Evolutionary conservation across 345 rosid species (phyloP).

Genomic region (Sonneratia alba): DNA sequence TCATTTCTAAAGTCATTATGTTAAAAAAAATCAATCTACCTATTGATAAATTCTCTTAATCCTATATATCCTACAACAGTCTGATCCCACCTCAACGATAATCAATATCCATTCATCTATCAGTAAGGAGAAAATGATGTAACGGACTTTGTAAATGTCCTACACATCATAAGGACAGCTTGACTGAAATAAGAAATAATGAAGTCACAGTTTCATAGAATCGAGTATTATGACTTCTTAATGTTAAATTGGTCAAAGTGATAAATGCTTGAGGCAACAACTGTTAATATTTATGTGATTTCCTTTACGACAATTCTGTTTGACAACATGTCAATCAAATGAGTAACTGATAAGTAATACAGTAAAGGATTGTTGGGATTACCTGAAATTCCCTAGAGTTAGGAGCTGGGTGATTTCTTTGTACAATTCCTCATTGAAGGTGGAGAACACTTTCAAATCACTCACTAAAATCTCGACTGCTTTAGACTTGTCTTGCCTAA

Average conservation of each 20-base stretch:
- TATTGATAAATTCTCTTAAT: too few species aligned
- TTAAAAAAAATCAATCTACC: neutral
- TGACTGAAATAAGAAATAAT: neutral
- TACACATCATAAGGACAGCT: neutral
- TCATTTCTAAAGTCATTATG: neutral
- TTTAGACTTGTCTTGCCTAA: conserved; percentile 70
- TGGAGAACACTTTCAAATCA: conserved; percentile 77
- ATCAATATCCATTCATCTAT: too few species aligned
- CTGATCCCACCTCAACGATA: neutral
- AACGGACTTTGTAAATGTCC: neutral
- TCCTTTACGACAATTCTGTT: neutral
- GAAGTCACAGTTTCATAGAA: neutral
- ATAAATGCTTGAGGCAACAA: too few species aligned
- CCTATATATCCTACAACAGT: neutral
- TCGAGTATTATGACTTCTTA: neutral
- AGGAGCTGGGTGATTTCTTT: conserved; percentile 90
- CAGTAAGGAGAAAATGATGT: neutral
- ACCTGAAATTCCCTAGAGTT: conserved; percentile 85
- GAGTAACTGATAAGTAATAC: neutral
- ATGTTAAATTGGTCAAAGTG: too few species aligned
- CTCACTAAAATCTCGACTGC: conserved; percentile 72
- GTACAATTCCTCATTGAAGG: conserved; percentile 79
- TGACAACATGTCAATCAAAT: neutral
- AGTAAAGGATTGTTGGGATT: neutral
- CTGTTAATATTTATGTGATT: neutral